Base-by-base conservation (phyloP, 116 monocot genomes). In the Cymodocea nodosa region DNA sequence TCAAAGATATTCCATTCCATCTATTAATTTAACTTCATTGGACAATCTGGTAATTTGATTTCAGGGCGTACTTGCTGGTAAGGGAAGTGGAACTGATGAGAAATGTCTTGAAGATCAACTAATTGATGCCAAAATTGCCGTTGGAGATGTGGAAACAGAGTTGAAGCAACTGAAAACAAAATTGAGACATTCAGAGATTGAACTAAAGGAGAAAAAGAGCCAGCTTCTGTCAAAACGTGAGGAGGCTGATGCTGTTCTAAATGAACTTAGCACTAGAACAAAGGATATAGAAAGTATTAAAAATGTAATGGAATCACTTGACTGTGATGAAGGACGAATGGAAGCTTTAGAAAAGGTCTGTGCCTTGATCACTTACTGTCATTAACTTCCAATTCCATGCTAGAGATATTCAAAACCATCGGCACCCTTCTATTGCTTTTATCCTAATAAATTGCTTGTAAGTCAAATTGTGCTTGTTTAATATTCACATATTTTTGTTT, bases 51-150 rank as follows among this genome's bases (percentile, higher is more conserved):
- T 65, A 16, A 6, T 39, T 18, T 62, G 7, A 53, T 36, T 68
- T 16, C 68, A 97, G 97, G 88, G 85, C 71, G 83, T 97, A 22
- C 72, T 97, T 67, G 97, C 87, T 49, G 97, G 97, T 48, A 97
- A 97, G 68, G 85, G 83, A 74, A 91, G 73, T 60, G 77, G 78
- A 35, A 82, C 75, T 67, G 97, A 97, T 14, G 88, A 97, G 10
- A 97, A 97, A 74, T 97, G 87, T 69, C 83, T 97, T 64, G 91
- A 97, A 78, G 97, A 87, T 82, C 97, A 97, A 74, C 57, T 97
- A 49, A 79, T 85, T 20, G 97, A 97, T 81, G 91, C 91, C 50
- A 97, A 85, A 82, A 78, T 78, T 84, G 77, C 79, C 50, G 91
- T 85, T 62, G 97, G 97, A 49, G 73, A 81, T 69, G 78, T 80